These are phyloP conservation scores for Handroanthus guayacan DNA, from an alignment of 257 asterid genomes.

Conservation along the genomic window DNA sequence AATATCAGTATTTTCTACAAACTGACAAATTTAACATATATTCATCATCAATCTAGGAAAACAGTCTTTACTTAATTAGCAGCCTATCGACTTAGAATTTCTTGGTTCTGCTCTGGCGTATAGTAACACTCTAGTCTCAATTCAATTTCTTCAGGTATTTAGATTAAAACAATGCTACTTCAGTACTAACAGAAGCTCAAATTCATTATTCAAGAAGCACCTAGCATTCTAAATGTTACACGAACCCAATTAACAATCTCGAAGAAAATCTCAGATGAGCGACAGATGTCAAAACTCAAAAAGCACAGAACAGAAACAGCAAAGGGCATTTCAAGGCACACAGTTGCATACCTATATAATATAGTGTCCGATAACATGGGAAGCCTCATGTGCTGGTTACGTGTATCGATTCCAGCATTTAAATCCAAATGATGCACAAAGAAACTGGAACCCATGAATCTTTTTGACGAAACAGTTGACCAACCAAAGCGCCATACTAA, in stretches of 20 bases:
- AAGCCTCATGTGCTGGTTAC: background rate
- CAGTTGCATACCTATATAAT: background rate
- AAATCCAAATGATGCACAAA: constrained; percentile 3
- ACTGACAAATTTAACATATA: background rate
- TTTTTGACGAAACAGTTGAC: background rate
- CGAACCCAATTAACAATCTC: constrained; percentile 4
- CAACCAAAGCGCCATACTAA: constrained; percentile 29
- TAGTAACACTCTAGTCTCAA: background rate
- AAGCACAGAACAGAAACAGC: background rate
- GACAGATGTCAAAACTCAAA: background rate
- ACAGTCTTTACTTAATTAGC: background rate
- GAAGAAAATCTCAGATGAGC: constrained; percentile 19
- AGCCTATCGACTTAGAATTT: constrained; percentile 6
- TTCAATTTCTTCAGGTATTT: background rate
- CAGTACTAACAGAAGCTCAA: background rate
- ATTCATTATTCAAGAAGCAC: background rate
- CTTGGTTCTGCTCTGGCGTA: background rate
- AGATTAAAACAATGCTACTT: background rate
- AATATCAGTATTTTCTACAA: constrained; percentile 16
- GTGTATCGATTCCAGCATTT: constrained; percentile 8
- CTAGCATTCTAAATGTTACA: constrained; percentile 15
- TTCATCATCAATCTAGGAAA: background rate
- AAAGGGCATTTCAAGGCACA: background rate
- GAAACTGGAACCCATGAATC: constrained; percentile 11
- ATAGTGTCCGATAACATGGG: background rate